Evolutionary conservation across 495 filamentous ascomycete genomes (phyloP), one percentile per base, ranked within the genome.

Genomic region (Penicillium lividum): DNA sequence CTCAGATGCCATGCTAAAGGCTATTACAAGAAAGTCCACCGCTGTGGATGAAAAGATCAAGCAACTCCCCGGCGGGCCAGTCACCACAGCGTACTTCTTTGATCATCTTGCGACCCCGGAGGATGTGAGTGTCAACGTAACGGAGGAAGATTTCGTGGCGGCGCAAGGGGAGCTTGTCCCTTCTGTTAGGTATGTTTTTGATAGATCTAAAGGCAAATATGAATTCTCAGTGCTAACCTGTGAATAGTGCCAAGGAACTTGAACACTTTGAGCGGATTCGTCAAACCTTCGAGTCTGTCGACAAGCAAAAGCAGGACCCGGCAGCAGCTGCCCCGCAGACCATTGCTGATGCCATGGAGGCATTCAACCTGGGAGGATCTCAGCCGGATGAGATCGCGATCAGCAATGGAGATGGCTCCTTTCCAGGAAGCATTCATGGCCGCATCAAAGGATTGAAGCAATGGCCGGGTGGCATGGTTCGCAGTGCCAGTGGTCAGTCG

Each of bases 1-100:
- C 75, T 96, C 92, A 13, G 94, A 98, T 73, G 90, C 94, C 36
- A 98, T 98, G 95, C 86, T 98, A 51, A 98, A 98, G 72, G 94
- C 95, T 5, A 92, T 98, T 56, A 98, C 93, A 0, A 85, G 94
- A 5, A 92, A 96, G 69, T 92, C 95, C 0, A 81, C 84, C 2
- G 79, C 85, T 2, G 92, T 97, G 13, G 94, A 98, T 67, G 77
- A 84, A 34, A 96, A 96, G 75, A 89, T 98, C 66, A 80, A 81
- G 30, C 76, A 70, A 13, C 61, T 82, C 3, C 78, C 82, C 0
- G 73, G 71, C 44, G 80, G 75, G 7, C 79, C 79, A n/a, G 83
- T 97, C 53, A 87, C 86, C 13, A 93, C 92, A 4, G 93, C 93
- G 15, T 91, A 91, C 72, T 98, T 93, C 77, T 98, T 98, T 63